Conservation (phyloP, 768 basidiomycete genomes). For the Tylopilus subfusipes region DNA sequence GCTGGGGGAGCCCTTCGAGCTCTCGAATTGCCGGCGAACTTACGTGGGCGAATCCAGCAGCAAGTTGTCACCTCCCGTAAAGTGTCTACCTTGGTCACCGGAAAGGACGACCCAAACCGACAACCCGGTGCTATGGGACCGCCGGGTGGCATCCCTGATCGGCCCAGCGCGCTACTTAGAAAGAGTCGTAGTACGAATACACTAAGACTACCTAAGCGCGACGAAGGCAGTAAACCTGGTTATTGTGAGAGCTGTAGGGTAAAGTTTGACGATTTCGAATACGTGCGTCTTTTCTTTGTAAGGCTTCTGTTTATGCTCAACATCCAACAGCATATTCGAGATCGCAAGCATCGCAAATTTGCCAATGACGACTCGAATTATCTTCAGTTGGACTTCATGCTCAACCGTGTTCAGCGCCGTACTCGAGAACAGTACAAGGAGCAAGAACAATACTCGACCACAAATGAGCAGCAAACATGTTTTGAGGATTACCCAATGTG, state of each 20-base stretch:
- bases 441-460: conserved; percentile 20
- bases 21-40: conserved; percentile 47
- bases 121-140: conserved; percentile 58
- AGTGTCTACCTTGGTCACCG: conserved; percentile 31
- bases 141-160: conserved; percentile 54
- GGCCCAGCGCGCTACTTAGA: conserved; percentile 47
- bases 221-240: conserved; percentile 87
- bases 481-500: conserved; percentile 25
- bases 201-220: conserved; percentile 67
- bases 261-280: conserved; percentile 85
- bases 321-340: conserved; percentile 59
- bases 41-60: conserved; percentile 56
- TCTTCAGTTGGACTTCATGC: conserved; percentile 67
- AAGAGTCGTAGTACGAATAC: conserved; percentile 84
- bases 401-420: conserved; percentile 57
- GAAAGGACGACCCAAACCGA: conserved; percentile 26
- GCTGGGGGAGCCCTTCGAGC: conserved; percentile 46
- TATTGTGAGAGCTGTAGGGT: conserved; percentile 96
- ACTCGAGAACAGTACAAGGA: conserved; percentile 28
- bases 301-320: not conserved
- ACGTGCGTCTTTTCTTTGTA: conserved; percentile 41
- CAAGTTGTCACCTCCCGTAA: conserved; percentile 69
- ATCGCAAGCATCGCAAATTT: conserved; percentile 77
- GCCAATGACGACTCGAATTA: conserved; percentile 79
- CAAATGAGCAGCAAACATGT: conserved; percentile 6